Conservation (phyloP, 345 rosid species). For the Boechera retrofracta region DNA sequence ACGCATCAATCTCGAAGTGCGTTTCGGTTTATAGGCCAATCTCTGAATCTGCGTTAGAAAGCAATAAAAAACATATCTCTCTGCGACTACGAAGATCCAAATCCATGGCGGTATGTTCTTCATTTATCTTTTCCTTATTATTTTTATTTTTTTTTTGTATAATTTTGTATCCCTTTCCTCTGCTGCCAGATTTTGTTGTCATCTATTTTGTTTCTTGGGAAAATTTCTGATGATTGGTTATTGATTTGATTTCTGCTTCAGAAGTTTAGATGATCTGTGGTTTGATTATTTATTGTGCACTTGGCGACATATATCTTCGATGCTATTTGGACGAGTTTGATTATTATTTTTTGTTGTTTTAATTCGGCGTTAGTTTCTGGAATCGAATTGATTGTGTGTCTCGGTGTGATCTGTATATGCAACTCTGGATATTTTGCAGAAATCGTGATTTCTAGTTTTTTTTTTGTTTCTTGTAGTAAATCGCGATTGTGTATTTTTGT, state of each 20-base stretch:
- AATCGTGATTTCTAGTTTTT: conserved; percentile 12
- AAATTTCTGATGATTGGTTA: background rate
- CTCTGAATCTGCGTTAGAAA: conserved; percentile 33
- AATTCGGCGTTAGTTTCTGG: background rate
- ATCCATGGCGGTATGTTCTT: conserved; percentile 46
- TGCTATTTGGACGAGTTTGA: background rate
- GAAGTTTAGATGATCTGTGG: background rate
- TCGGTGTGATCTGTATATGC: conserved; percentile 21
- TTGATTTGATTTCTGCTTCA: conserved; percentile 21
- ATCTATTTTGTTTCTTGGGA: conserved; percentile 20
- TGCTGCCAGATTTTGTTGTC: background rate
- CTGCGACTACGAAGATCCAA: conserved; percentile 24
- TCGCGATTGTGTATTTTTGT: background rate
- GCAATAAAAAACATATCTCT: background rate
- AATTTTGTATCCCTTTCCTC: background rate
- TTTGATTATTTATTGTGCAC: background rate
- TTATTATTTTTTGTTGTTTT: too few relatives aligned
- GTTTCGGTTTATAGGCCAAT: conserved; percentile 26
- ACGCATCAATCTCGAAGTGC: conserved; percentile 33
- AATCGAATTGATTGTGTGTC: conserved; percentile 20
- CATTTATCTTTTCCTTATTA: background rate
- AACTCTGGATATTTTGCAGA: background rate
- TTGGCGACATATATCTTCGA: background rate
- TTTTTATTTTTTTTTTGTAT: background rate
- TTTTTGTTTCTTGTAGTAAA: background rate